A percentile compares a stretch with the other conserved stretches of the same genome.
Conservation (phyloP, 768 basidiomycete genomes). For the Boletus edulis region DNA sequence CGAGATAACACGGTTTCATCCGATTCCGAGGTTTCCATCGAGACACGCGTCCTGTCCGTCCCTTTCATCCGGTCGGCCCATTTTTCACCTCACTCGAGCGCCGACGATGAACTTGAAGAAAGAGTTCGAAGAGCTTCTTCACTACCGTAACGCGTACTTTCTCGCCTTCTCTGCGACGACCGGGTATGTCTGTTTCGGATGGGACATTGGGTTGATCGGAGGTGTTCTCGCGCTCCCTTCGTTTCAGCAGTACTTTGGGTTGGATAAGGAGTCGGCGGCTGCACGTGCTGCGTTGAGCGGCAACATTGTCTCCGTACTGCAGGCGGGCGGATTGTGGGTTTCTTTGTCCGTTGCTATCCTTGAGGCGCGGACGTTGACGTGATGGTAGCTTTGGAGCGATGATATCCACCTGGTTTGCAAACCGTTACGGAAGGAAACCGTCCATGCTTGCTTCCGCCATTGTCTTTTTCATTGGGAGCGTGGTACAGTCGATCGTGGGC, state of each 20-base stretch:
- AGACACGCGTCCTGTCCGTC: neutral
- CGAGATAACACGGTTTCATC: too few species aligned
- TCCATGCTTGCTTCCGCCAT: slow-evolving; percentile 29
- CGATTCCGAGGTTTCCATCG: too few species aligned
- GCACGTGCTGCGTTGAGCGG: slow-evolving; percentile 31
- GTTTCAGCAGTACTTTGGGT: slow-evolving; percentile 35
- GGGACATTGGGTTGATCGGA: slow-evolving; percentile 39
- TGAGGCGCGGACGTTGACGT: neutral
- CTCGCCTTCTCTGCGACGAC: slow-evolving; percentile 34
- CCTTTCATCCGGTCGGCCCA: neutral
- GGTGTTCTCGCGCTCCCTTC: slow-evolving; percentile 36
- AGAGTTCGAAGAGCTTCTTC: slow-evolving; percentile 20
- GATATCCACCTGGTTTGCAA: slow-evolving; percentile 26
- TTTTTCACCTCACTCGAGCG: neutral
- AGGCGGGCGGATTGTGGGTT: slow-evolving; percentile 36
- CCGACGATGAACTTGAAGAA: slow-evolving; percentile 22
- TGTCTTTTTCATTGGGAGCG: slow-evolving; percentile 34
- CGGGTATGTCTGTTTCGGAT: slow-evolving; percentile 35
- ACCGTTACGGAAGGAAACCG: slow-evolving; percentile 36
- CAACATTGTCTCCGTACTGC: slow-evolving; percentile 38
- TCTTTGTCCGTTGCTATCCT: neutral
- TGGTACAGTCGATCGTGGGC: slow-evolving; percentile 34
- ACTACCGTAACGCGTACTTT: slow-evolving; percentile 34
- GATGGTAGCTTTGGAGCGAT: slow-evolving; percentile 23
- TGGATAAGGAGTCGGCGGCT: slow-evolving; percentile 24